These are phyloP conservation scores for Quercus bicolor DNA, from an alignment of 306 rosid species.

Conservation along the genomic window DNA sequence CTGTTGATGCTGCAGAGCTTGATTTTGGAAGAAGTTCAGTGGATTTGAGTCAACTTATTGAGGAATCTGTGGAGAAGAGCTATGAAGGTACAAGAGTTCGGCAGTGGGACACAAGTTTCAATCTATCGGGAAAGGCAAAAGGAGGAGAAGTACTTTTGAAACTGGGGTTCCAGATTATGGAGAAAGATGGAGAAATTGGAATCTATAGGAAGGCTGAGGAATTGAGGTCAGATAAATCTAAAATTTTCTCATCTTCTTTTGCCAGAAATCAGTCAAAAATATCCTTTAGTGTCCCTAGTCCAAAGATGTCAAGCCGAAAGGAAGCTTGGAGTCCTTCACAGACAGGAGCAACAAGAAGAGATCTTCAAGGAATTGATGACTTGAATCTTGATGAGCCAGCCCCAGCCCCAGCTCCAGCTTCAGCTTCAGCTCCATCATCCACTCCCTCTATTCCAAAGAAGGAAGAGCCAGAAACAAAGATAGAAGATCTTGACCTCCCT, in stretches of 20 bases:
- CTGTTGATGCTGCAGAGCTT: constrained; percentile 87
- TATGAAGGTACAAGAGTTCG: constrained; percentile 62
- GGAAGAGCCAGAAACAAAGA: constrained; percentile 45
- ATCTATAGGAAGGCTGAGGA: constrained; percentile 55
- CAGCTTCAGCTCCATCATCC: constrained; percentile 42
- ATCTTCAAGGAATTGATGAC: constrained; percentile 77
- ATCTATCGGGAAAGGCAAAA: constrained; percentile 76
- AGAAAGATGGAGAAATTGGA: constrained; percentile 84
- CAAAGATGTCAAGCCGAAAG: constrained; percentile 55
- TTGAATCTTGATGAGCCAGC: constrained; percentile 88
- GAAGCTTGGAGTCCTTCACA: constrained; percentile 74
- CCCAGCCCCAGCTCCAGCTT: constrained; percentile 67
- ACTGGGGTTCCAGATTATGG: constrained; percentile 93
- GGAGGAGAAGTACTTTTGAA: constrained; percentile 87
- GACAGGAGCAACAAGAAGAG: constrained; percentile 19
- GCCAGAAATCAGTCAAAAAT: constrained; percentile 81
- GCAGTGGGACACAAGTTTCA: constrained; percentile 79
- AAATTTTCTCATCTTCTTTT: constrained; percentile 37
- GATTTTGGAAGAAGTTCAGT: constrained; percentile 70
- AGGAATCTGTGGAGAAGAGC: constrained; percentile 68
- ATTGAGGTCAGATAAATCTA: constrained; percentile 38
- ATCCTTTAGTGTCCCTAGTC: constrained; percentile 92
- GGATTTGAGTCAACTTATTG: constrained; percentile 70
- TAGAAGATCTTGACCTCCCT: constrained; percentile 79
- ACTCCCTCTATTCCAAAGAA: constrained; percentile 37